Evolutionary conservation across 495 filamentous ascomycete genomes (phyloP), one percentile per base, ranked within the genome.

Genomic region (Bacidia rubella): DNA sequence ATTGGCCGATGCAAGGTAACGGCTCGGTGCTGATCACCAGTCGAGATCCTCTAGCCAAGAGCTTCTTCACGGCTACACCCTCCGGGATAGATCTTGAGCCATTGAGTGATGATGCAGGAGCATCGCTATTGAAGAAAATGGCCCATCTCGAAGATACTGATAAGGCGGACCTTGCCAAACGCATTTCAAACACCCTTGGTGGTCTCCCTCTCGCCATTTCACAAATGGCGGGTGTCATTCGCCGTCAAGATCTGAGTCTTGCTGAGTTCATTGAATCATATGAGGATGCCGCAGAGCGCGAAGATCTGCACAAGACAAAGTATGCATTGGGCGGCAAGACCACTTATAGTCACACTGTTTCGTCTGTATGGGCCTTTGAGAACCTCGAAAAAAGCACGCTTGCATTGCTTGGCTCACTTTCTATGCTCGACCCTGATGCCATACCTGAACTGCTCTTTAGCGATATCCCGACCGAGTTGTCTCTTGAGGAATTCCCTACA

Each of bases 141-240:
- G 29, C 29, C 15, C 15, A 7, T 15, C 5, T 35, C 5, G 7
- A 15, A 5, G 45, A 55, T 12, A 55, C 51, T 19, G n/a, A 42
- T 21, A 53, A 57, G 19, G 56, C 38, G 42, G 54, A 55, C 15
- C 19, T 38, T 21, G 3, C 43, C 10, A 41, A 49, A 25, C 20
- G 20, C 24, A 27, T 66, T 7, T 21, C 58, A 7, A 35, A 38
- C 21, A 35, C 15, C 15, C 58, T 73, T n/a, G 68, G 63, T 32
- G 66, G 68, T 1, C 26, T 68, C 2, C 68, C 68, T 22, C 57
- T 73, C 21, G 70, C 68, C 21, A 63, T 73, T 19, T 59, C 62
- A 17, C 70, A 73, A 52, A 72, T 71, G 65, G 66, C 66, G 3
- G 65, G 60, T 40, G 55, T 71, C 3, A 67, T 70, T 12, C 56